These are phyloP conservation scores for Suillus brevipes DNA, from an alignment of 768 basidiomycete species.

Conservation along the genomic window DNA sequence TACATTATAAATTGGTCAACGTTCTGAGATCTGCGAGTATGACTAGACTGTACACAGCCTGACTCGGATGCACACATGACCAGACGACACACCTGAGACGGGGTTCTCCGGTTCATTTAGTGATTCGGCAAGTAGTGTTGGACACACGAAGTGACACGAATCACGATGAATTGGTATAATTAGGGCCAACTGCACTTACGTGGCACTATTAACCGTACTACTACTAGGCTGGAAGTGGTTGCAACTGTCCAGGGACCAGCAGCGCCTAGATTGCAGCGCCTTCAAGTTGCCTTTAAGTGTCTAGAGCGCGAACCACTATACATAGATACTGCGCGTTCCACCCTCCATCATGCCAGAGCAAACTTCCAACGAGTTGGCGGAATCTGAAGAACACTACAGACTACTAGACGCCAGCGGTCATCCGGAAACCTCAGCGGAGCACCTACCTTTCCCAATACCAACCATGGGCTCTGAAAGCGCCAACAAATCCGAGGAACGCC, in stretches of 20 bases:
- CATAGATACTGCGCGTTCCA: not conserved
- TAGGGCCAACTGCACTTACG: not conserved
- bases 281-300: not conserved
- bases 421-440: not conserved
- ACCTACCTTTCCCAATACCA: slow-evolving; percentile 1
- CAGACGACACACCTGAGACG: no score
- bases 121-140: not conserved
- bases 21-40: no score
- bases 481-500: slow-evolving; percentile 38
- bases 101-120: no score
- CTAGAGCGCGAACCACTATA: not conserved
- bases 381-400: slow-evolving; percentile 18
- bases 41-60: no score
- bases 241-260: not conserved
- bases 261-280: not conserved
- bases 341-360: slow-evolving; percentile 1
- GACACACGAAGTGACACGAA: not conserved
- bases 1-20: no score
- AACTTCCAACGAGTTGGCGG: not conserved
- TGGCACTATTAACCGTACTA: not conserved
- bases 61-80: no score
- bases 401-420: slow-evolving; percentile 14
- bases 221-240: not conserved
- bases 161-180: not conserved
- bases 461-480: slow-evolving; percentile 26